A percentile compares a stretch with the other conserved stretches of the same genome.
Conservation (phyloP, 1,284 basidiomycete species). For the Xerocomus nothofagi region DNA sequence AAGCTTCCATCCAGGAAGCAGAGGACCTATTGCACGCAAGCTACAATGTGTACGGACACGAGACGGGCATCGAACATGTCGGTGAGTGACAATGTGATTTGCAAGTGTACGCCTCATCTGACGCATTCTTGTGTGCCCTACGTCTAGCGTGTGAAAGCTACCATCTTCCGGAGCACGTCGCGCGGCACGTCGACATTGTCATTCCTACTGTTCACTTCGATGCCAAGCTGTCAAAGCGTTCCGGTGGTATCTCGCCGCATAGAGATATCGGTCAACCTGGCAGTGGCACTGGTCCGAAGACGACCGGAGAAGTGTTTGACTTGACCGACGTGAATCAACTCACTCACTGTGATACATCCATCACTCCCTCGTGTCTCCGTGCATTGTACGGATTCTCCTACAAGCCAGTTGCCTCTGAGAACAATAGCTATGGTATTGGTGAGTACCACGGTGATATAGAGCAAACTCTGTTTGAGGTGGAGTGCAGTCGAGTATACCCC, state of each 20-base stretch:
- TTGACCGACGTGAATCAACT: conserved; percentile 27
- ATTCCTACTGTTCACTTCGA: conserved; percentile 48
- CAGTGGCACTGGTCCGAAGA: conserved; percentile 36
- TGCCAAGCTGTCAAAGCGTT: conserved; percentile 25
- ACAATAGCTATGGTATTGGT: conserved; percentile 56
- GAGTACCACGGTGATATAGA: conserved; percentile 9
- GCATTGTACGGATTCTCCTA: conserved; percentile 48
- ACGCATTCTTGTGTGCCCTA: neutral
- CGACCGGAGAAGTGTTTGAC: conserved; percentile 31
- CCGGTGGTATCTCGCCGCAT: neutral
- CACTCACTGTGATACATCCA: conserved; percentile 42
- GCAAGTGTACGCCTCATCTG: neutral
- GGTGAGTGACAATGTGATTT: conserved; percentile 18
- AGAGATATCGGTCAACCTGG: conserved; percentile 35
- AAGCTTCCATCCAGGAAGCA: conserved; percentile 43
- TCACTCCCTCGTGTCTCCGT: conserved; percentile 47
- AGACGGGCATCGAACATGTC: conserved; percentile 34
- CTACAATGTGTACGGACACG: conserved; percentile 46
- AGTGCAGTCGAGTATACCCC: conserved; percentile 50
- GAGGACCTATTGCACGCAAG: conserved; percentile 44
- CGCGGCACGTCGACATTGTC: conserved; percentile 46
- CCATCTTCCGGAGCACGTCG: conserved; percentile 43
- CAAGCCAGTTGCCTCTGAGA: conserved; percentile 38
- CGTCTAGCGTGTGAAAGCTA: conserved; percentile 45
- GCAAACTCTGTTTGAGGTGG: neutral